These are phyloP conservation scores for Biscogniauxia mediterranea DNA, from an alignment of 2,329 filamentous ascomycete genomes.

Conservation along the genomic window DNA sequence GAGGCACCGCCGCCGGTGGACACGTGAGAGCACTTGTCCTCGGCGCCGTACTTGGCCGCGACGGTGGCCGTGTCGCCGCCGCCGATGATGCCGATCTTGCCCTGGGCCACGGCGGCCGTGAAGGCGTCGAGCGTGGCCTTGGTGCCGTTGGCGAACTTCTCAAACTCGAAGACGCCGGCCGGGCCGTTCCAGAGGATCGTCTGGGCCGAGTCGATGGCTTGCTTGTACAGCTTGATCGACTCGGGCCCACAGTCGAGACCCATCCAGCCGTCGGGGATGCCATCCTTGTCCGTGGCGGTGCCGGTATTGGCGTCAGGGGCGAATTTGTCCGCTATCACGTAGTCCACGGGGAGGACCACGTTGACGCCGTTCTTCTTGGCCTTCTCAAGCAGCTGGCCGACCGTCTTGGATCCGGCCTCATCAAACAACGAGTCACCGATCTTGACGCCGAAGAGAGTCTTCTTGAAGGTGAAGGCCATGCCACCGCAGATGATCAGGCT, in stretches of 20 bases:
- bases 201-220: constrained; percentile 82
- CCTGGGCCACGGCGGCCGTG: constrained; percentile 73
- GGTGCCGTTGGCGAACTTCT: constrained; percentile 88
- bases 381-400: constrained; percentile 84
- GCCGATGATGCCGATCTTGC: constrained; percentile 97
- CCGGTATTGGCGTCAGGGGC: constrained; percentile 77
- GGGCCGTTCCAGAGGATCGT: constrained; percentile 99
- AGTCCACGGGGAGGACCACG: constrained; percentile 91
- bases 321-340: constrained; percentile 95
- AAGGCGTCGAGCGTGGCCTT: constrained; percentile 89
- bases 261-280: constrained; percentile 97
- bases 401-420: constrained; percentile 89
- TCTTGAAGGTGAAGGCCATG: constrained; percentile 99
- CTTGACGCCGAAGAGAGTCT: constrained; percentile 86
- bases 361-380: constrained; percentile 95
- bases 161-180: constrained; percentile 95
- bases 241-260: constrained; percentile 92
- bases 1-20: constrained; percentile 95
- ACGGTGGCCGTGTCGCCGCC: constrained; percentile 98
- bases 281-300: constrained; percentile 78
- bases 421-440: constrained; percentile 94
- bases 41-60: constrained; percentile 92
- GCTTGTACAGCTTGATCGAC: constrained; percentile 84
- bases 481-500: constrained; percentile 93
- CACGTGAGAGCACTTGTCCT: constrained; percentile 97